Evolutionary conservation across 352 stramenopile genomes (phyloP).

Genomic region (Saprolegnia parasitica): DNA sequence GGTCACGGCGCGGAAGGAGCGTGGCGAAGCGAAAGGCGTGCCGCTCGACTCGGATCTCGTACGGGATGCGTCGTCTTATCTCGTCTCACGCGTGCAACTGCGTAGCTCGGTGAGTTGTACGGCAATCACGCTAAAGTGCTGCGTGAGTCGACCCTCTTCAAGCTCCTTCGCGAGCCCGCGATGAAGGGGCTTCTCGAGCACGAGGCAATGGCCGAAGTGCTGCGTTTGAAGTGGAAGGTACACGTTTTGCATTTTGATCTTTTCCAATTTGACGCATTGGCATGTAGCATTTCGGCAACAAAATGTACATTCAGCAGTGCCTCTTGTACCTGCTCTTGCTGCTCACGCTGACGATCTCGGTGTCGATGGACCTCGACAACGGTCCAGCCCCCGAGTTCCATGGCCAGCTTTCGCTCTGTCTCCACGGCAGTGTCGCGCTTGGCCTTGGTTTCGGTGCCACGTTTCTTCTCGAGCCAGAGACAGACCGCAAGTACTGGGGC

Average conservation of each 20-base stretch:
- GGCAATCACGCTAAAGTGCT: background rate
- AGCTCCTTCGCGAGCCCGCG: background rate
- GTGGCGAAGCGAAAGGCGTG: no score
- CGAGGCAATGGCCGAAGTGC: background rate
- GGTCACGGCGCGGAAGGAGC: no score
- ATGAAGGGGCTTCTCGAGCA: slow-evolving; percentile 1
- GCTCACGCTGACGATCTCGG: background rate
- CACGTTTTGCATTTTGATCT: background rate
- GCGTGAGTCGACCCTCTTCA: background rate
- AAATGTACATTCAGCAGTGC: slow-evolving; percentile 6
- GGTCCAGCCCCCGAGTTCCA: background rate
- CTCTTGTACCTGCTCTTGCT: background rate
- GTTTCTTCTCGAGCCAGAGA: background rate
- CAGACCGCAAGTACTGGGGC: background rate
- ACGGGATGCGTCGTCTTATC: no score
- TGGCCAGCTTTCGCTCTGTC: background rate
- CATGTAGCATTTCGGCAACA: background rate
- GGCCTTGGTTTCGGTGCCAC: background rate
- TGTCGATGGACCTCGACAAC: background rate
- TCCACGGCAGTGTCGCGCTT: background rate
- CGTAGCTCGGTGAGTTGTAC: background rate
- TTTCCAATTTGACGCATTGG: background rate
- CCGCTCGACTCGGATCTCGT: no score
- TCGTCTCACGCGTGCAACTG: background rate
- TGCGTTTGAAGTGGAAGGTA: slow-evolving; percentile 1